Conservation (phyloP, 352 stramenopile species). For the Aphanomyces astaci region DNA sequence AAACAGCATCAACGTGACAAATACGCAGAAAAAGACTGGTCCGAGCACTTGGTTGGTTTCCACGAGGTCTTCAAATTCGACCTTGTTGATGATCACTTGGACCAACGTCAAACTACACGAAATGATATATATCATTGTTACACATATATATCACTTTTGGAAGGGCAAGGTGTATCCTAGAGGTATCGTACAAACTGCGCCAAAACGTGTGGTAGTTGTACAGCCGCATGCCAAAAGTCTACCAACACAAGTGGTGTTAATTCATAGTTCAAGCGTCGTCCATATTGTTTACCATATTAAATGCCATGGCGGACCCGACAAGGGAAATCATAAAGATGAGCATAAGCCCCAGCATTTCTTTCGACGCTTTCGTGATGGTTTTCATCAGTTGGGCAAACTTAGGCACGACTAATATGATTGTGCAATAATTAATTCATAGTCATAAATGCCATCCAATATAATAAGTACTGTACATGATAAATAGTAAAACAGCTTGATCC, state of each 20-base stretch:
- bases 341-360: constrained; percentile 8
- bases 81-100: constrained; percentile 18
- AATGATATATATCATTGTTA: too few relatives aligned
- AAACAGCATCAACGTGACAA: constrained; percentile 18
- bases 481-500: constrained; percentile 21
- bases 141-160: too few relatives aligned
- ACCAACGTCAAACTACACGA: constrained; percentile 18
- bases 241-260: background rate
- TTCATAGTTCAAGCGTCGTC: background rate
- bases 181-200: background rate
- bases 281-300: constrained; percentile 15
- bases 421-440: too few relatives aligned
- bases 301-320: constrained; percentile 18
- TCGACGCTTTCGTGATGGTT: constrained; percentile 13
- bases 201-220: constrained; percentile 18
- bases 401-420: constrained; percentile 4
- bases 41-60: constrained; percentile 21
- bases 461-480: background rate
- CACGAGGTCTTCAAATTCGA: constrained; percentile 20
- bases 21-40: constrained; percentile 16
- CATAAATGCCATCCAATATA: background rate
- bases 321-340: constrained; percentile 14
- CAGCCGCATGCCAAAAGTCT: constrained; percentile 18
- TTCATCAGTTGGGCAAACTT: constrained; percentile 18
- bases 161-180: background rate